Base-by-base conservation (phyloP, 2,329 filamentous ascomycete species). In the Penicillium sclerotiorum region DNA sequence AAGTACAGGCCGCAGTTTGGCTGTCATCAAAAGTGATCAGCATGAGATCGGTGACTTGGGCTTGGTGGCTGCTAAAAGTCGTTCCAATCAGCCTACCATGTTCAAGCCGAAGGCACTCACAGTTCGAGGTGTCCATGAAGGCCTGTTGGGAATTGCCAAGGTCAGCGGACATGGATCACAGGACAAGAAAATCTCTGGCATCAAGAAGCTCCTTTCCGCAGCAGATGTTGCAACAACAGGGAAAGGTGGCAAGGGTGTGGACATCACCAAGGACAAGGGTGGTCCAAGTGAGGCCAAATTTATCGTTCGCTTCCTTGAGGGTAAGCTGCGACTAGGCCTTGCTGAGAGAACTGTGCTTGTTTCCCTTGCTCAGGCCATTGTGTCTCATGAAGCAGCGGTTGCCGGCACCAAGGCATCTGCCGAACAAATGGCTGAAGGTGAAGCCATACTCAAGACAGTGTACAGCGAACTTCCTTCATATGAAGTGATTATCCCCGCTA, bases 41-140 rank as follows among this genome's bases (percentile, higher is more conserved):
- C 91, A 94, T 64, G 91, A 96, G 62, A 96, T 97, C 71, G 94
- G 94, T 46, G 94, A 99, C 70, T 80, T 99, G 9, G 94, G 94
- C 9, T 78, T 97, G 27, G 93, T 99, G 1, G 94, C 94, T 36
- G 90, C 95, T 41, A 96, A 97, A 77, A 96, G 91, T 74, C 85
- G 93, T 71, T 90, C 88, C 12, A 97, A 92, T 38, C 94, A 99
- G 66, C 90, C 90, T 9, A 97, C 94, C 18, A 96, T 99, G 91
- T 96, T 97, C 79, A 96, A 95, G 71, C 94, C 92, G 2, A 96
- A 95, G 72, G 80, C 92, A 22, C 76, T 99, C 61, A 96, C 92
- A 0, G 81, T 99, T 1, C 83, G 82, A 49, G 90, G 88, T 22
- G 92, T 99, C 2, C 91, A 95, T 63, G 87, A 94, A 65, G 89